phyloP scores from a whole-genome alignment of 208 protist genomes.

The Leishmania turanica region DNA sequence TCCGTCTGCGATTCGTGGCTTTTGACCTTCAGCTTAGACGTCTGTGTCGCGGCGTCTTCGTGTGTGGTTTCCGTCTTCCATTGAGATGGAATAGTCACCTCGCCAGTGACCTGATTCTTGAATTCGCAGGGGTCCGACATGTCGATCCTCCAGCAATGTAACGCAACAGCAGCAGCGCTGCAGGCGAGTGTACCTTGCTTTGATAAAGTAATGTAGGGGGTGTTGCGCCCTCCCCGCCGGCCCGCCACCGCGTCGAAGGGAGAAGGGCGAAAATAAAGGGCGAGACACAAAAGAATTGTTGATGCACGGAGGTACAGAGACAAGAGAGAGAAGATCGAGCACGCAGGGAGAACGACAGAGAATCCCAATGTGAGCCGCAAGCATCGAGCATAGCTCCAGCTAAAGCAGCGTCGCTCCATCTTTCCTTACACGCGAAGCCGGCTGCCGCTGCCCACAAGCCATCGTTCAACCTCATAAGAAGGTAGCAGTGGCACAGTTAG shows the following conservation, averaged over 20 bases:
- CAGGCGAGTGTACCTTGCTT: not conserved
- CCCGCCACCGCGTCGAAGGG: not conserved
- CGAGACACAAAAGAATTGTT: not conserved
- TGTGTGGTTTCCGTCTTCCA: slow-evolving; percentile 57
- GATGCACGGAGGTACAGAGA: not conserved
- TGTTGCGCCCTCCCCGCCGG: not conserved
- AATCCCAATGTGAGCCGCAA: not conserved
- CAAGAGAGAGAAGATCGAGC: not conserved
- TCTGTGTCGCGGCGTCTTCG: slow-evolving; percentile 54
- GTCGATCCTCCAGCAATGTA: not conserved
- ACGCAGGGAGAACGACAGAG: not conserved
- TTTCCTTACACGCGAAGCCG: not conserved
- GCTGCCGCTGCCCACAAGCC: not conserved
- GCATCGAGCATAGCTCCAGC: not conserved
- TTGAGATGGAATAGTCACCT: slow-evolving; percentile 62
- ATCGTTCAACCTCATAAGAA: not conserved
- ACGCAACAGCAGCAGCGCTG: not conserved
- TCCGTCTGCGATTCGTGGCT: slow-evolving; percentile 66
- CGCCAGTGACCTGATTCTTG: slow-evolving; percentile 74
- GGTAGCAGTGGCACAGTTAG: not conserved
- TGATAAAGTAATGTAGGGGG: not conserved
- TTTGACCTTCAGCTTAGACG: slow-evolving; percentile 31
- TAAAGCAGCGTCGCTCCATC: not conserved
- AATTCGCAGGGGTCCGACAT: slow-evolving; percentile 74
- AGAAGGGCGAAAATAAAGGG: not conserved